Conservation (phyloP, 768 basidiomycete genomes). For the Suillus decipiens region DNA sequence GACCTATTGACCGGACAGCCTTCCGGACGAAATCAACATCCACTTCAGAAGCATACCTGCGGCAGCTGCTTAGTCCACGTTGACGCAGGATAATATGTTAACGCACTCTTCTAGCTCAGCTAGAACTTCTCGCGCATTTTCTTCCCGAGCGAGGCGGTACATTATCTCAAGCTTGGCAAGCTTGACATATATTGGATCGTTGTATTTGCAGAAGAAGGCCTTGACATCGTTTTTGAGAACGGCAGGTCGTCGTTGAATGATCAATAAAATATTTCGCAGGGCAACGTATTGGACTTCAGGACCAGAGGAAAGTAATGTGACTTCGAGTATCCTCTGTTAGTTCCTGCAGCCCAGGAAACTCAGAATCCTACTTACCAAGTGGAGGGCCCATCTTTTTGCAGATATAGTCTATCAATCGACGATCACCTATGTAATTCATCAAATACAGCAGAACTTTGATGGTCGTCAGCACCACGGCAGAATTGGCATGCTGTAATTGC, state of each 20-base stretch:
- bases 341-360: not conserved
- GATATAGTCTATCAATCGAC: conserved; percentile 80
- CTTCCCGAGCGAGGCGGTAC: conserved; percentile 94
- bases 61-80: not conserved
- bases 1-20: conserved; percentile 95
- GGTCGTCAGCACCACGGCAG: conserved; percentile 97
- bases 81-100: not conserved
- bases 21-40: conserved; percentile 98
- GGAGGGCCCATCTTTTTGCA: conserved; percentile 99
- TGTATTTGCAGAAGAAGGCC: conserved; percentile 99
- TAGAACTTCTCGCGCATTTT: conserved; percentile 90
- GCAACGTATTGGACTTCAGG: conserved; percentile 99
- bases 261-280: conserved; percentile 92
- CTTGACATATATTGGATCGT: conserved; percentile 99
- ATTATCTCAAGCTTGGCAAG: conserved; percentile 98
- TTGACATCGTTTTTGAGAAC: conserved; percentile 97
- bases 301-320: conserved; percentile 93
- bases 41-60: conserved; percentile 95
- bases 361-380: conserved; percentile 55
- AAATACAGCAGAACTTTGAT: conserved; percentile 94
- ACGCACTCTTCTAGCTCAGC: conserved; percentile 92
- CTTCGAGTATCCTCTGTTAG: conserved; percentile 42
- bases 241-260: conserved; percentile 91
- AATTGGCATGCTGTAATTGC: conserved; percentile 97
- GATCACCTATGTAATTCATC: conserved; percentile 99